A percentile compares a stretch with the other conserved stretches of the same genome.
Evolutionary conservation across 768 basidiomycete genomes (phyloP).

Genomic region (Boletus bicolor): DNA sequence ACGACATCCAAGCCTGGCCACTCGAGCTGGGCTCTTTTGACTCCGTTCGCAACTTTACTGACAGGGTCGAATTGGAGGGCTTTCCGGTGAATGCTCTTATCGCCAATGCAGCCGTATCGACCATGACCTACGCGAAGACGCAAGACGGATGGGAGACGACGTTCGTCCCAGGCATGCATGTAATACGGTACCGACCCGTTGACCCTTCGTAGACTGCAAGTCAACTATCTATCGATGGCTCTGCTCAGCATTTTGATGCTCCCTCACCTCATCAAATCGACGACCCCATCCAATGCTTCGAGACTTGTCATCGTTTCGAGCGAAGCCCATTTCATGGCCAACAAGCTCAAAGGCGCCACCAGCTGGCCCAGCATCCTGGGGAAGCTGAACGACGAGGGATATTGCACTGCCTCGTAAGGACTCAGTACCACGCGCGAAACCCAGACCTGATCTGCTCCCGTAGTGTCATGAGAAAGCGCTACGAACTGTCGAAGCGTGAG

Average conservation of each 20-base stretch:
- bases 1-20: slow-evolving; percentile 28
- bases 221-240: slow-evolving; percentile 36
- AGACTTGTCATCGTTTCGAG: slow-evolving; percentile 34
- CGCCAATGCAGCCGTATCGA: slow-evolving; percentile 29
- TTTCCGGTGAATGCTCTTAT: slow-evolving; percentile 30
- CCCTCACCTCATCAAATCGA: slow-evolving; percentile 33
- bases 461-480: slow-evolving; percentile 27
- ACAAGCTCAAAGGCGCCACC: slow-evolving; percentile 4
- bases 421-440: neutral
- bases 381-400: slow-evolving; percentile 25
- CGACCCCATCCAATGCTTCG: slow-evolving; percentile 20
- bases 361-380: slow-evolving; percentile 28
- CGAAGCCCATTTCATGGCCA: slow-evolving; percentile 21
- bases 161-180: slow-evolving; percentile 20
- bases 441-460: neutral
- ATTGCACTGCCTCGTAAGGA: slow-evolving; percentile 28
- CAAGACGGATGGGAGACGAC: slow-evolving; percentile 37
- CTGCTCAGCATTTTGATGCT: slow-evolving; percentile 36
- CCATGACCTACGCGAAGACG: slow-evolving; percentile 23
- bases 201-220: slow-evolving; percentile 28
- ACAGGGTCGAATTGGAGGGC: slow-evolving; percentile 26
- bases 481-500: slow-evolving; percentile 28
- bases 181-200: neutral
- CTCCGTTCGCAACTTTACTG: slow-evolving; percentile 32
- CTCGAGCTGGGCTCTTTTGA: slow-evolving; percentile 34